Evolutionary conservation across 164 flowering plant species (phyloP).

Genomic region (Magnolia changhungtana): DNA sequence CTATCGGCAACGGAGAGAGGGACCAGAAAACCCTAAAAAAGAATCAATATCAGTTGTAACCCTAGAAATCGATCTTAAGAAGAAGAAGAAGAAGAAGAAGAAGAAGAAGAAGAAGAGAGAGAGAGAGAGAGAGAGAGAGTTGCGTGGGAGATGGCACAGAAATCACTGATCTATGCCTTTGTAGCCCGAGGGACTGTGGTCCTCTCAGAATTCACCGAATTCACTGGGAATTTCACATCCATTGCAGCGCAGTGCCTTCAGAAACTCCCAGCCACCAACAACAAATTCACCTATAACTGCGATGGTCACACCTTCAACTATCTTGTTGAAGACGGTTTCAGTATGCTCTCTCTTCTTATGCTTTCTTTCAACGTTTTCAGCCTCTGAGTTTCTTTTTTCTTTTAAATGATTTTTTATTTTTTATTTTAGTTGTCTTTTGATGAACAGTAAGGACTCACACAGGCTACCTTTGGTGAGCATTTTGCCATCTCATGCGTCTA

Average conservation of each 20-base stretch:
- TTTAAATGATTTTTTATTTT: no score
- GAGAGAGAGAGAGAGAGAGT: neutral
- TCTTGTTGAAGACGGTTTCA: conserved; percentile 30
- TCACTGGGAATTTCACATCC: conserved; percentile 26
- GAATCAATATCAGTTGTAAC: neutral
- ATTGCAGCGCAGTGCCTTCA: conserved; percentile 30
- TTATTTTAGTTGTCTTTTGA: no score
- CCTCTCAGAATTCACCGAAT: conserved; percentile 28
- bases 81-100: neutral
- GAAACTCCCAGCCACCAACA: conserved; percentile 28
- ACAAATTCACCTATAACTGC: conserved; percentile 33
- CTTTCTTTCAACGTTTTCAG: neutral
- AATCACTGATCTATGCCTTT: conserved; percentile 22
- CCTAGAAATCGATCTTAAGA: neutral
- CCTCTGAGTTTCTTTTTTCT: neutral
- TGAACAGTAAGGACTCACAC: no score
- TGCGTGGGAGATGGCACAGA: conserved; percentile 21
- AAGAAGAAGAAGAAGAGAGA: neutral
- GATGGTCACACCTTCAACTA: conserved; percentile 30
- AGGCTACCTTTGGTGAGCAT: no score
- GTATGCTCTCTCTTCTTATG: conserved; percentile 2
- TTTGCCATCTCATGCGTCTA: no score
- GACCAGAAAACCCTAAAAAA: neutral
- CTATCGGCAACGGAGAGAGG: neutral
- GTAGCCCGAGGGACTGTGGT: conserved; percentile 30